A percentile compares a stretch with the other conserved stretches of the same genome.
Conservation (phyloP, 768 basidiomycete species). For the Lentinus brumalis region DNA sequence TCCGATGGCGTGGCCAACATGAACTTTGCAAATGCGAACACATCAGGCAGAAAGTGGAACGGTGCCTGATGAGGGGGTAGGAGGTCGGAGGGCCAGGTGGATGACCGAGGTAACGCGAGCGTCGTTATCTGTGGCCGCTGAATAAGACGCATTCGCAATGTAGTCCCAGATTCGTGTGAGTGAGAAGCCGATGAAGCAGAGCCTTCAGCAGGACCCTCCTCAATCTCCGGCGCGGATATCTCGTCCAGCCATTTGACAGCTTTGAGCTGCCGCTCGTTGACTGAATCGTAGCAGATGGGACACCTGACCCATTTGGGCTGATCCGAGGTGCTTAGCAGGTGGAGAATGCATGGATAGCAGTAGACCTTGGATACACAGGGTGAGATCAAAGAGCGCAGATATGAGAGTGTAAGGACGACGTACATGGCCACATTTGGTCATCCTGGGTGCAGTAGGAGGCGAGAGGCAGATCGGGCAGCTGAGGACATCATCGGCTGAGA, state of each 20-base stretch:
- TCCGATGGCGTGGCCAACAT: slow-evolving; percentile 94
- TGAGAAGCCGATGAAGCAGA: slow-evolving; percentile 51
- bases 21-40: slow-evolving; percentile 85
- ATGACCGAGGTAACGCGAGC: slow-evolving; percentile 87
- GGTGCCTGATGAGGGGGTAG: slow-evolving; percentile 91
- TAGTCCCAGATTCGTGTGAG: slow-evolving; percentile 38
- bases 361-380: slow-evolving; percentile 61
- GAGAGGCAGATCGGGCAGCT: slow-evolving; percentile 96
- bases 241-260: slow-evolving; percentile 88
- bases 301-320: slow-evolving; percentile 87
- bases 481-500: slow-evolving; percentile 60
- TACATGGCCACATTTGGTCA: slow-evolving; percentile 98
- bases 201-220: slow-evolving; percentile 34
- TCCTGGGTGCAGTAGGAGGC: slow-evolving; percentile 83
- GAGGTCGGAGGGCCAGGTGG: slow-evolving; percentile 93
- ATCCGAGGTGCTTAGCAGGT: slow-evolving; percentile 83
- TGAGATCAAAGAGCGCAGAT: slow-evolving; percentile 6
- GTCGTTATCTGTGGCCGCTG: slow-evolving; percentile 95
- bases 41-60: slow-evolving; percentile 94
- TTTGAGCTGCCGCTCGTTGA: slow-evolving; percentile 89
- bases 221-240: slow-evolving; percentile 36
- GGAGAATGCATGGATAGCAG: slow-evolving; percentile 93
- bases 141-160: slow-evolving; percentile 84
- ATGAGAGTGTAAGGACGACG: slow-evolving; percentile 37
- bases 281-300: slow-evolving; percentile 94